Conservation (phyloP, 306 rosid genomes). For the Castanea sativa region DNA sequence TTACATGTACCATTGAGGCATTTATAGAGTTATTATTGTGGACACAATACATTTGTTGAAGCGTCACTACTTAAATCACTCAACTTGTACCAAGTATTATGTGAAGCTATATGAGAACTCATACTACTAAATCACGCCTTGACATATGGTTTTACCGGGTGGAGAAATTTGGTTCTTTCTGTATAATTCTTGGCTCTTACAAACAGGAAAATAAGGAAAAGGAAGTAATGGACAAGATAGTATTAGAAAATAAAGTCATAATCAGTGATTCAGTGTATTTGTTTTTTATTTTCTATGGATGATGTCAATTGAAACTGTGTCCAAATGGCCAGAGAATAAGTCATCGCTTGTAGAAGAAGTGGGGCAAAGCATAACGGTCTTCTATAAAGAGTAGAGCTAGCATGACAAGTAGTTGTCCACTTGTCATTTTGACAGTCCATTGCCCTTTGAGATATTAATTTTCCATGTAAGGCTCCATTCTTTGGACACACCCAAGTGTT, state of each 20-base stretch:
- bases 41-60: no score
- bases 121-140: no score
- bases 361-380: background rate
- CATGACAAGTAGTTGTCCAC: background rate
- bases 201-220: background rate
- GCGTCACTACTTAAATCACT: fast-evolving
- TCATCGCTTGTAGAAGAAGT: no score
- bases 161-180: background rate
- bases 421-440: background rate
- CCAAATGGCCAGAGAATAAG: background rate
- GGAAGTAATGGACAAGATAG: background rate
- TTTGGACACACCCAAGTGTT: no score
- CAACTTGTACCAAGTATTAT: no score
- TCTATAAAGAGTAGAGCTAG: background rate
- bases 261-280: background rate
- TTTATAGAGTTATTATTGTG: no score
- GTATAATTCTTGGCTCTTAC: background rate
- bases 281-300: background rate
- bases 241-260: background rate
- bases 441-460: background rate
- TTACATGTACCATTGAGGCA: no score
- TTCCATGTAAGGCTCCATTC: background rate
- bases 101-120: fast-evolving
- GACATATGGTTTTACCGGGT: background rate
- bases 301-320: background rate